Evolutionary conservation across 192 early-diverging fungal species (phyloP), one percentile per base, ranked within the genome.

Genomic region (Nowakowskiella sp.): DNA sequence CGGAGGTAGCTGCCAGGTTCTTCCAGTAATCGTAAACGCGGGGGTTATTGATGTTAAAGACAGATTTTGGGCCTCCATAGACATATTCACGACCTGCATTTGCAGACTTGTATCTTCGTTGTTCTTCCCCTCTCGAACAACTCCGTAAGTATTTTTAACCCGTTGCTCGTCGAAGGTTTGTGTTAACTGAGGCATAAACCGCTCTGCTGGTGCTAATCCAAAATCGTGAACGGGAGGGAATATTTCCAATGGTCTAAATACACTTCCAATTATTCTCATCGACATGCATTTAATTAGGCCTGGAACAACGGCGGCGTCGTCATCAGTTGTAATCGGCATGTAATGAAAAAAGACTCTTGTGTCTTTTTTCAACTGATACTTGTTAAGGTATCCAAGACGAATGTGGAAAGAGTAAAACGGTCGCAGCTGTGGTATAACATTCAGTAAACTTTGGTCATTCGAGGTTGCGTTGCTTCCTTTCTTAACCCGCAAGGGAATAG

Each of bases 341-440:
- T 78, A 77, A 47, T 67, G 67, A 45, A 77, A 73, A 16, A 62
- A 30, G 30, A 78, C 33, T 29, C 60, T 52, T 0, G 76, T 76
- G 28, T 65, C 63, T 44, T 67, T 70, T 51, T 54, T 59, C 8
- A 62, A 48, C 53, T 72, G 67, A 47, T 80, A 78, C 43, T 64
- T 60, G 49, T 55, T 62, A 2, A 58, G 47, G 42, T 74, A 80
- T 0, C 76, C 76, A 1, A 80, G 22, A 44, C 65, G 56, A 46
- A 80, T 71, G 47, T 74, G 75, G 53, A 74, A 80, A 1, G 74
- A 78, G 42, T 69, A 68, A 42, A 80, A 74, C 9, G 78, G 73
- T 4, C 70, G 67, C 30, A 79, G 49, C 26, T 70, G 61, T 8
- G 76, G 78, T 16, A 78, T 3, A 5, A 13, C 29, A 49, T 6